Evolutionary conservation across 1,284 basidiomycete genomes (phyloP).

Genomic region (Phlebopus sp.): DNA sequence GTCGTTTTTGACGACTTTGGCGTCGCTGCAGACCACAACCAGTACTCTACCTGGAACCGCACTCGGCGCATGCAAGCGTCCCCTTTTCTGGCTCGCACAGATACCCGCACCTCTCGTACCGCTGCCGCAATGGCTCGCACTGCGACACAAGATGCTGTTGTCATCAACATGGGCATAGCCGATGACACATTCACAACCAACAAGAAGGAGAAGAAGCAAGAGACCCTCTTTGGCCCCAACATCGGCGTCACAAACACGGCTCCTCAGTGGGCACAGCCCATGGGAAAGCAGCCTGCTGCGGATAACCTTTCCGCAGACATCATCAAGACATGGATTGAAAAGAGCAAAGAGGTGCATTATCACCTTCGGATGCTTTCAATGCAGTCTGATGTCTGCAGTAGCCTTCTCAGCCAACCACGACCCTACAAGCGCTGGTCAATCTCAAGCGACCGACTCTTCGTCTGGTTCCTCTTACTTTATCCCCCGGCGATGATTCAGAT

Average conservation of each 20-base stretch:
- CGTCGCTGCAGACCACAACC: conserved; percentile 41
- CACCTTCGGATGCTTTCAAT: neutral
- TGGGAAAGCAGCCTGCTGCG: conserved; percentile 28
- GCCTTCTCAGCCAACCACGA: conserved; percentile 81
- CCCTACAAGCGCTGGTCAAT: conserved; percentile 87
- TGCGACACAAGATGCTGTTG: conserved; percentile 31
- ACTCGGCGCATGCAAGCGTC: conserved; percentile 47
- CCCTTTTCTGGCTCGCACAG: conserved; percentile 49
- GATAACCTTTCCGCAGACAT: conserved; percentile 36
- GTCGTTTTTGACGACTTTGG: conserved; percentile 3
- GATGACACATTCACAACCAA: conserved; percentile 7
- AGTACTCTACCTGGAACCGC: conserved; percentile 55
- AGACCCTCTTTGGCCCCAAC: conserved; percentile 66
- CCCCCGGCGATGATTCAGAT: conserved; percentile 42
- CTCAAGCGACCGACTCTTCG: conserved; percentile 82
- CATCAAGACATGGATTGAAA: conserved; percentile 78
- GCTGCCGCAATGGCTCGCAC: conserved; percentile 45
- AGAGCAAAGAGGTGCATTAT: conserved; percentile 72
- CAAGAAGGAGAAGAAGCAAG: conserved; percentile 45
- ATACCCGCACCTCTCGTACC: conserved; percentile 43
- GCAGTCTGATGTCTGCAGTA: conserved; percentile 27
- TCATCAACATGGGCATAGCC: conserved; percentile 37
- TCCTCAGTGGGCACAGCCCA: conserved; percentile 43
- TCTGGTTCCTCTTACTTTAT: conserved; percentile 59
- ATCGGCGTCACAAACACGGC: conserved; percentile 51